Evolutionary conservation across 768 basidiomycete genomes (phyloP), one percentile per base, ranked within the genome.

Genomic region (Hypholoma fasciculare): DNA sequence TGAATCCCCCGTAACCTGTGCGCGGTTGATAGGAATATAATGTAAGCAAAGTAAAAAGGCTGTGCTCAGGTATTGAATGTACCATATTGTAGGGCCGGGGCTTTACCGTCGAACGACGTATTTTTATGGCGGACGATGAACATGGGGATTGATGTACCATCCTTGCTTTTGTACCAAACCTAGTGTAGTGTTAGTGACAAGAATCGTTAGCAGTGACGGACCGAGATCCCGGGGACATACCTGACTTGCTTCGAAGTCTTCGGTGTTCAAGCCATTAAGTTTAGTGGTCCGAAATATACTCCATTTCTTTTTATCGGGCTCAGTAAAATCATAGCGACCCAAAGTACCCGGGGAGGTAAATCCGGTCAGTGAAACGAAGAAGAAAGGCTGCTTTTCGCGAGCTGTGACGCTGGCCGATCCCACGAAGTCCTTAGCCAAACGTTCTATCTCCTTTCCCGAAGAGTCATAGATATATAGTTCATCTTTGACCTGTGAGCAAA

Each of bases 101-200:
- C 90, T 0, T 86, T 87, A 14, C 91, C 91, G 59, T 93, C 88
- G 42, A 83, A 77, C 59, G 79, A 74, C 3, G 88, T 90, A 38
- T 77, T 80, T 69, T 88, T 87, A 67, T 89, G 90, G 48, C 85
- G 81, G 19, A 92, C 88, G 60, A 94, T 80, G 66, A 92, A 94
- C 92, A 94, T 93, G 1, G 92, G 92, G 37, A 94, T 76, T 53
- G 78, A 81, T 5, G 90, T 92, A 1, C 90, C 90, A 65, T 94
- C 92, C 69, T 88, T 89, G 71, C 85, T 86, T 17, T 77, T 69
- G 65, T 87, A 94, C 87, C 92, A 94, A 17, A 92, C 88, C 82
- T 85, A 58, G 4, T 26, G 26, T 14, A 52, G 30, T 38, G 49
- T 50, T 7, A 14, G 43, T 38, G 38, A 30, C n/a, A 47, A 48